Evolutionary conservation across 2,329 filamentous ascomycete species (phyloP).

Genomic region (Penicillium aurantiogriseum): DNA sequence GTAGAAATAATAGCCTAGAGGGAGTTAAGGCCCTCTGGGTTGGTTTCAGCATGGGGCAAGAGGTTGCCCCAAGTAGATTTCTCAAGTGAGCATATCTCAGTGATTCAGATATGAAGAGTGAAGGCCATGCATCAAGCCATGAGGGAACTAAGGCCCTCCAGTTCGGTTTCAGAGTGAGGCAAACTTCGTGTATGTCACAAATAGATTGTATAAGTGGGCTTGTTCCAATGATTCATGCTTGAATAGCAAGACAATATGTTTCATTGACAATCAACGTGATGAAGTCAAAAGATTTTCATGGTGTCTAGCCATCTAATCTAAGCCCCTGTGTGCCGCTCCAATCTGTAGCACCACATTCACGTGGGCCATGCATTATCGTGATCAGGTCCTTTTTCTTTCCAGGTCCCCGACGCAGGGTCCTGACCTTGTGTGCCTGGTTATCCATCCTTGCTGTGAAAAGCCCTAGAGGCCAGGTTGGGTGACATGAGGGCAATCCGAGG

Average conservation of each 20-base stretch:
- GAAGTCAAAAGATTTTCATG: background rate
- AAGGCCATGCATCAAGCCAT: background rate
- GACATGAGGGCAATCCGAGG: background rate
- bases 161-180: background rate
- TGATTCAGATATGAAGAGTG: background rate
- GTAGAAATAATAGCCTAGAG: background rate
- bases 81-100: background rate
- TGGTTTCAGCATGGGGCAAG: background rate
- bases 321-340: background rate
- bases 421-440: background rate
- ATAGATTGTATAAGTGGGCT: background rate
- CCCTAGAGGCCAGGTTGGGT: too few relatives aligned
- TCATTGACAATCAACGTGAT: background rate
- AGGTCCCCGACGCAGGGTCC: background rate
- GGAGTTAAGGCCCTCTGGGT: background rate
- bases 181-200: background rate
- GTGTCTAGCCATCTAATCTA: background rate
- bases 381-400: background rate
- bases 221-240: background rate
- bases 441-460: background rate
- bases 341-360: background rate
- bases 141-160: background rate
- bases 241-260: background rate
- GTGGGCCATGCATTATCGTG: background rate
- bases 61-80: background rate